phyloP scores from a whole-genome alignment of 305 asterid genomes.

The Coffea humblotiana region DNA sequence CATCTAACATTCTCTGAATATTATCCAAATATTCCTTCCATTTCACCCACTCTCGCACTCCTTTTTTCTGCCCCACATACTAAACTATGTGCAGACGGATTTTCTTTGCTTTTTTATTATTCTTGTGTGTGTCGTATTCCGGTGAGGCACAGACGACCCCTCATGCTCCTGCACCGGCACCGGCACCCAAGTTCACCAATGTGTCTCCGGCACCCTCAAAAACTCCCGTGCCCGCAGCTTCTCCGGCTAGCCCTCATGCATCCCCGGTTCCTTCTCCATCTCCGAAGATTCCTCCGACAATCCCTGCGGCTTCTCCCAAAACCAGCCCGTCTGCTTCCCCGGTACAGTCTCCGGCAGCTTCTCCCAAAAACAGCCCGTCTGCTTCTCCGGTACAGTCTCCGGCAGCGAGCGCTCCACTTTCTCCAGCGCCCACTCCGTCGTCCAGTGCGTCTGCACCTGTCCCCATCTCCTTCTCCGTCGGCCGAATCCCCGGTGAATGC shows the following conservation, averaged over 20 bases:
- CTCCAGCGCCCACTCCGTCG: constrained; percentile 44
- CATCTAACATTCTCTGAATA: not conserved
- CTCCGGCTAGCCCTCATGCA: constrained; percentile 42
- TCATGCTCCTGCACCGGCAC: constrained; percentile 56
- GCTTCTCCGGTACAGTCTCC: constrained; percentile 51
- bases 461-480: constrained; percentile 42
- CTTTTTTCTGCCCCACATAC: no score
- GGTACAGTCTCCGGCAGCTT: constrained; percentile 32
- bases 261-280: constrained; percentile 44
- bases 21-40: not conserved
- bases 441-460: constrained; percentile 35
- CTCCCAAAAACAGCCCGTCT: constrained; percentile 52
- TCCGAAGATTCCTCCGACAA: constrained; percentile 32
- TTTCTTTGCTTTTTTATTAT: constrained; percentile 28
- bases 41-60: not conserved
- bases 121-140: constrained; percentile 34
- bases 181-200: constrained; percentile 38
- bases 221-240: constrained; percentile 31
- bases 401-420: constrained; percentile 24
- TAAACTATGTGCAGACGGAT: constrained; percentile 29
- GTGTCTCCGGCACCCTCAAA: constrained; percentile 23
- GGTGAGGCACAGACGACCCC: constrained; percentile 44
- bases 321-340: constrained; percentile 55
- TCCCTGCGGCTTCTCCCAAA: constrained; percentile 38
- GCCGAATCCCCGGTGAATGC: constrained; percentile 30